Evolutionary conservation across 1,284 basidiomycete genomes (phyloP).

Genomic region (Heterobasidion annosum): DNA sequence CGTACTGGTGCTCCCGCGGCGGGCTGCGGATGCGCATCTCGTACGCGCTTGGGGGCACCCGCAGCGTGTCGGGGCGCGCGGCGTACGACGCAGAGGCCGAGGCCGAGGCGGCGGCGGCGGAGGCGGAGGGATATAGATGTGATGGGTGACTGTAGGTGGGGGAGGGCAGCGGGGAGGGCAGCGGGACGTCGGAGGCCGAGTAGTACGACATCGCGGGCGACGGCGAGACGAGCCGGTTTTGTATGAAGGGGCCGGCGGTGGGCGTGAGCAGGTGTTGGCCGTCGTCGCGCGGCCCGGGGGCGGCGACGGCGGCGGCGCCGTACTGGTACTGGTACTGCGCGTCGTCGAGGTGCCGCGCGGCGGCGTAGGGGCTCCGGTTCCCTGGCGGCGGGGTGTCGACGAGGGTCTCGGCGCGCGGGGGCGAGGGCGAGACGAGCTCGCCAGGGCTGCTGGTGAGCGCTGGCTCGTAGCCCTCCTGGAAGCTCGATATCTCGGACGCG

Average conservation of each 20-base stretch:
- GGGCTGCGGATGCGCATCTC: constrained; percentile 44
- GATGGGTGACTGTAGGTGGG: constrained; percentile 30
- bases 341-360: not conserved
- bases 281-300: not conserved
- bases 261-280: not conserved
- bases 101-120: constrained; percentile 5
- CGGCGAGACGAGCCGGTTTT: constrained; percentile 11
- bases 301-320: no score
- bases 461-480: constrained; percentile 32
- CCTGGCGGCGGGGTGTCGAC: constrained; percentile 6
- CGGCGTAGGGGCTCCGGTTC: not conserved
- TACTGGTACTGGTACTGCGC: not conserved
- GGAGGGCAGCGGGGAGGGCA: constrained; percentile 48
- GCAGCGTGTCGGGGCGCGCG: constrained; percentile 1
- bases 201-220: constrained; percentile 49
- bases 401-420: constrained; percentile 6
- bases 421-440: constrained; percentile 13
- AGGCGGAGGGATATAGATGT: constrained; percentile 8
- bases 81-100: constrained; percentile 10
- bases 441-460: constrained; percentile 25
- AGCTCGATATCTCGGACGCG: constrained; percentile 41
- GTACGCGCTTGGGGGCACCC: constrained; percentile 20
- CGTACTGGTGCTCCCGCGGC: constrained; percentile 10
- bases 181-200: constrained; percentile 56
- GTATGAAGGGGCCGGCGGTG: not conserved